phyloP scores from a whole-genome alignment of 345 rosid genomes.

The Chamaenerion angustifolium region DNA sequence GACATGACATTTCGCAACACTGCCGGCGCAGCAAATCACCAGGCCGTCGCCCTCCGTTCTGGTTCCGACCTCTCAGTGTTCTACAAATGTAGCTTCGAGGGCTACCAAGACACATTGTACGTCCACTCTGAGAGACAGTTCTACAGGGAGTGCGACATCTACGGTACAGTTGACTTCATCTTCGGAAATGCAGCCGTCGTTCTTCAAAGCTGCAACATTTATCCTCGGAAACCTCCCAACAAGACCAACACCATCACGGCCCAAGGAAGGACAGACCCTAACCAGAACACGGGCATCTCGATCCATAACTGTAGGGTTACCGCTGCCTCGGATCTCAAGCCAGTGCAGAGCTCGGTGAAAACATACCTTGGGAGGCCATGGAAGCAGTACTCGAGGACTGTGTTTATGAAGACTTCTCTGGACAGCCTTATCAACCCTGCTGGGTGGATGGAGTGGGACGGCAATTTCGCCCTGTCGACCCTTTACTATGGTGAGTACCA shows the following conservation, averaged over 20 bases:
- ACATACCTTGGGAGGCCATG: constrained; percentile 51
- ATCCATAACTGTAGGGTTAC: constrained; percentile 38
- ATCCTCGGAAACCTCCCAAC: constrained; percentile 31
- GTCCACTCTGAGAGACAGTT: constrained; percentile 57
- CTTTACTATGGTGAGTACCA: constrained; percentile 45
- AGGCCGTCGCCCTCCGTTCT: constrained; percentile 63
- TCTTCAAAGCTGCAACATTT: constrained; percentile 38
- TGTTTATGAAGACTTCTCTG: constrained; percentile 32
- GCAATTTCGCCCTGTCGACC: constrained; percentile 30
- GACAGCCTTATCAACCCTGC: constrained; percentile 36
- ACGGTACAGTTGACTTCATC: constrained; percentile 49
- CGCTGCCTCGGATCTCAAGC: constrained; percentile 34
- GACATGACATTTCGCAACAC: constrained; percentile 58
- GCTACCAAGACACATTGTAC: constrained; percentile 54
- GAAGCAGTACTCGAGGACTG: constrained; percentile 38
- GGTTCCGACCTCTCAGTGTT: constrained; percentile 58
- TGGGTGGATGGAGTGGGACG: constrained; percentile 50
- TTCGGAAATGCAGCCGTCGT: constrained; percentile 55
- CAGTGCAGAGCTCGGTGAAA: constrained; percentile 35
- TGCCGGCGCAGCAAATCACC: constrained; percentile 46
- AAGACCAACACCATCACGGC: constrained; percentile 36
- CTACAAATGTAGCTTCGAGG: constrained; percentile 47
- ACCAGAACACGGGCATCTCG: constrained; percentile 49
- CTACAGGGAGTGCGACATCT: constrained; percentile 43
- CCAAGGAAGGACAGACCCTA: constrained; percentile 45